Evolutionary conservation across 306 rosid species (phyloP).

Genomic region (Dicorynia guianensis): DNA sequence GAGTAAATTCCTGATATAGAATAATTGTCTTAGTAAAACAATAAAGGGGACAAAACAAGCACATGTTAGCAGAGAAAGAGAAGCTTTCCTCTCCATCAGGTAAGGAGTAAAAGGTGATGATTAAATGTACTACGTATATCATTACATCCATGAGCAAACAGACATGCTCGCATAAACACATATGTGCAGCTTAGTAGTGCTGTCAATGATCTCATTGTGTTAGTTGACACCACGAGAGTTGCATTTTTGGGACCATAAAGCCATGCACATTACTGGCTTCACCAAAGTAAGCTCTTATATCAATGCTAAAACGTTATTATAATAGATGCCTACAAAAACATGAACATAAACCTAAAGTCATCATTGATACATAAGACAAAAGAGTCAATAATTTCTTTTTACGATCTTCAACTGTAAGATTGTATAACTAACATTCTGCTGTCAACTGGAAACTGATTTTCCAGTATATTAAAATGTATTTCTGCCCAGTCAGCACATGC

Average conservation of each 20-base stretch:
- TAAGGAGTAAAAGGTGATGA: slow-evolving; percentile 15
- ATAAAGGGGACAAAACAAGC: background rate
- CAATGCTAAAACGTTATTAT: slow-evolving; percentile 7
- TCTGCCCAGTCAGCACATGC: slow-evolving; percentile 9
- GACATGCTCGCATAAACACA: background rate
- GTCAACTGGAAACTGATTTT: slow-evolving; percentile 4
- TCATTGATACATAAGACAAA: background rate
- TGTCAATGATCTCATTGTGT: slow-evolving; percentile 10
- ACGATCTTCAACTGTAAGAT: background rate
- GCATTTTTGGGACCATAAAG: slow-evolving; percentile 8
- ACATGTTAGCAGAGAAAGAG: slow-evolving; percentile 25
- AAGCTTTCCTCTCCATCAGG: slow-evolving; percentile 13
- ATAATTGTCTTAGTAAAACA: background rate
- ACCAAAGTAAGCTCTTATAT: background rate
- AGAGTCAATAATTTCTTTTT: no score
- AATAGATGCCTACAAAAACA: background rate
- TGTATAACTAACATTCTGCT: background rate
- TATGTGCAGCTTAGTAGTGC: slow-evolving; percentile 14
- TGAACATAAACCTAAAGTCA: slow-evolving; percentile 1
- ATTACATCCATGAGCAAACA: slow-evolving; percentile 7
- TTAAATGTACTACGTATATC: background rate
- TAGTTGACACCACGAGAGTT: background rate
- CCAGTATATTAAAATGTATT: slow-evolving; percentile 5
- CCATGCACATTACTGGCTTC: slow-evolving; percentile 1
- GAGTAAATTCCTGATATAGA: slow-evolving; percentile 24